These are phyloP conservation scores for Tillandsia leiboldiana DNA, from an alignment of 176 grass and related monocot species.

Conservation along the genomic window DNA sequence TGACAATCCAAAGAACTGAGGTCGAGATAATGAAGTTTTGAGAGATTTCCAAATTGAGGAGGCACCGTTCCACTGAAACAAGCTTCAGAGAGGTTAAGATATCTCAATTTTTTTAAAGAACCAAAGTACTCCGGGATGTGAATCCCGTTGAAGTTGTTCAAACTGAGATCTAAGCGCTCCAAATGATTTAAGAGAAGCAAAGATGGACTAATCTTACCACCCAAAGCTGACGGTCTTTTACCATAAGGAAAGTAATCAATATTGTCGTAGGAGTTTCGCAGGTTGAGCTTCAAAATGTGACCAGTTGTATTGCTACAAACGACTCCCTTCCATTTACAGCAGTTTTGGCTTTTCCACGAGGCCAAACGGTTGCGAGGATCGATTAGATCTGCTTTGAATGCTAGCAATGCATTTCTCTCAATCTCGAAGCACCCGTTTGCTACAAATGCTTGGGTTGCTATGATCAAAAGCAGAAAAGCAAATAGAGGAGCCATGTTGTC, in stretches of 20 bases:
- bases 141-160: slow-evolving; percentile 9
- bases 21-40: slow-evolving; percentile 13
- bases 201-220: slow-evolving; percentile 22
- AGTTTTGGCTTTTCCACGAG: slow-evolving; percentile 19
- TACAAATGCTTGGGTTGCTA: not conserved
- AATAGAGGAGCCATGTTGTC: slow-evolving; percentile 7
- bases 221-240: not conserved
- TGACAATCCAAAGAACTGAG: not conserved
- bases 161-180: slow-evolving; percentile 27
- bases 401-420: slow-evolving; percentile 2
- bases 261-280: not conserved
- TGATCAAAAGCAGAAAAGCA: not conserved
- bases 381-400: slow-evolving; percentile 7
- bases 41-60: slow-evolving; percentile 33
- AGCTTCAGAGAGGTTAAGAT: slow-evolving; percentile 13
- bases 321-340: slow-evolving; percentile 25
- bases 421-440: not conserved
- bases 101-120: slow-evolving; percentile 13
- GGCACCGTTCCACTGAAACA: slow-evolving; percentile 12
- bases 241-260: too few species aligned
- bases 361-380: not conserved
- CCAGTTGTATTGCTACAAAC: slow-evolving; percentile 16
- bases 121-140: slow-evolving; percentile 17
- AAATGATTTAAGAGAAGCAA: slow-evolving; percentile 13
- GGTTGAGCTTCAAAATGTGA: slow-evolving; percentile 12